Evolutionary conservation across 176 grass and related monocot genomes (phyloP), one percentile per base, ranked within the genome.

Genomic region (Lolium rigidum): DNA sequence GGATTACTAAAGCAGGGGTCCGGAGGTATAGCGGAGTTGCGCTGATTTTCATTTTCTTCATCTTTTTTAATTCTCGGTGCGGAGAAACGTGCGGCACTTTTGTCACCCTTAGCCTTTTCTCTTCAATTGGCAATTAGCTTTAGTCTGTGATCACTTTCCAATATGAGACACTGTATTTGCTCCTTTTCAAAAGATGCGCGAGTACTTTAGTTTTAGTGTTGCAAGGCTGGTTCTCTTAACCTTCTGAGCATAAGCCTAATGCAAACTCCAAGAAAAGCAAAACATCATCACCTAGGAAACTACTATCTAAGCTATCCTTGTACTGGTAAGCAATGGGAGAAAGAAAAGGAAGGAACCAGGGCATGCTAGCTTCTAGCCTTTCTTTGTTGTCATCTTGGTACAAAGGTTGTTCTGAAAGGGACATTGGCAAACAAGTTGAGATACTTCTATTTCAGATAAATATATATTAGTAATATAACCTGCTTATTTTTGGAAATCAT

Each of bases 41-140:
- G 66, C 78, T 77, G 60, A 61, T 85, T 64, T 90, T 70, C 71
- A 82, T 82, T 85, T 85, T 18, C 31, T 17, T 54, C 25, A 77
- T 59, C 76, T 25, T 71, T 87, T 84, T 38, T 15, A 68, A 80
- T 70, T 84, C 76, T 87, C 16, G 51, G 89, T 81, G 85, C 26
- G 35, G 60, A 48, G 69, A 66, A 65, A 62, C 82, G 61, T 76
- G 71, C 6, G 0, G 2, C 9, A 15, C 16, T 41, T 84, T 84
- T 85, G 13, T 75, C 80, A 37, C 25, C 76, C 83, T 84, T 91
- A 76, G 28, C 76, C 85, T 81, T 87, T 90, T 59, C 59, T 58
- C 85, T 84, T 87, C 70, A 22, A 84, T 61, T 70, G 81, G 25
- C 52, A 64, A 88, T 56, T 51, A 39, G 59, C 81, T 91, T 85